Evolutionary conservation across 1,139 yeast species (phyloP).

Genomic region (Pichia norvegensis): DNA sequence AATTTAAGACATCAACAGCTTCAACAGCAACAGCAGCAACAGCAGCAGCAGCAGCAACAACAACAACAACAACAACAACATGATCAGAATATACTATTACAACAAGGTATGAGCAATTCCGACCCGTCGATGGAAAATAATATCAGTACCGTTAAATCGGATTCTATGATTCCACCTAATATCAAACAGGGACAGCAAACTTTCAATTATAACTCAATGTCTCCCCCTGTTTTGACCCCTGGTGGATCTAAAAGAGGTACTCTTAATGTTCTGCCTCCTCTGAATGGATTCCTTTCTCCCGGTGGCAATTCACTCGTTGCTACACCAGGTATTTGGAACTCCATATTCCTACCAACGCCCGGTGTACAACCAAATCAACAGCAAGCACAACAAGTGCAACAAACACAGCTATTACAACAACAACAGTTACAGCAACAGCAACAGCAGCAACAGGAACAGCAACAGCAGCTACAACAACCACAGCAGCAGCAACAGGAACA

Average conservation of each 20-base stretch:
- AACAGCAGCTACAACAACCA: not conserved
- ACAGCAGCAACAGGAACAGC: not conserved
- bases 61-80: constrained; percentile 7
- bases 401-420: constrained; percentile 2
- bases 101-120: not conserved
- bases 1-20: not conserved
- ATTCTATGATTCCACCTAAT: not conserved
- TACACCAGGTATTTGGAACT: constrained; percentile 44
- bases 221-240: constrained; percentile 49
- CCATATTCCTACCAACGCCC: constrained; percentile 36
- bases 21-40: constrained; percentile 2
- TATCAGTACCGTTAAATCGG: not conserved
- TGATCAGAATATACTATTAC: not conserved
- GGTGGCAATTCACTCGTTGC: constrained; percentile 35
- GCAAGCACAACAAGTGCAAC: constrained; percentile 2
- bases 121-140: not conserved
- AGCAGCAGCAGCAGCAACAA: constrained; percentile 2
- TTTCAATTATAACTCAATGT: constrained; percentile 17
- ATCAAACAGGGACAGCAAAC: not conserved
- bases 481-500: not conserved
- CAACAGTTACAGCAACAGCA: constrained; percentile 7
- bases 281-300: constrained; percentile 32
- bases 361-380: constrained; percentile 26
- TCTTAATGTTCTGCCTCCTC: constrained; percentile 37
- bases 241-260: constrained; percentile 39